Conservation (phyloP, 2,329 filamentous ascomycete species). For the Colletotrichum sp. region DNA sequence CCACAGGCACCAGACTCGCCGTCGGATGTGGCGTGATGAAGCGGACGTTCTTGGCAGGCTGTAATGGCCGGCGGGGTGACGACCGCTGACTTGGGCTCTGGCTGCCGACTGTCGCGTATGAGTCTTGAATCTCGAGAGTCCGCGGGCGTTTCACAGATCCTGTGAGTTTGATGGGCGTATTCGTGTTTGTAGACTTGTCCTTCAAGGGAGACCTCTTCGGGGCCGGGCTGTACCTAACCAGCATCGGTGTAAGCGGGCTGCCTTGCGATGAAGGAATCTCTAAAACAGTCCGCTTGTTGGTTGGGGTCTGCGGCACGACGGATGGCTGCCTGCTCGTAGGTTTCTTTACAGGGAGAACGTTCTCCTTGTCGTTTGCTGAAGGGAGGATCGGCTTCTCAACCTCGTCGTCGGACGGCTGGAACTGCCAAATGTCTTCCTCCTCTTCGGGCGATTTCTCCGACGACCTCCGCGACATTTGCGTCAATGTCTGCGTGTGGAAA, state of each 20-base stretch:
- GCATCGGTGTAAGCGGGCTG: conserved; percentile 45
- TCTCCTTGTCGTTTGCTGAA: conserved; percentile 42
- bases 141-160: conserved; percentile 27
- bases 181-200: conserved; percentile 33
- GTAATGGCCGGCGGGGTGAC: conserved; percentile 26
- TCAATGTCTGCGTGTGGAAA: conserved; percentile 48
- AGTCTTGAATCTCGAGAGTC: conserved; percentile 50
- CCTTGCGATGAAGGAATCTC: conserved; percentile 53
- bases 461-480: conserved; percentile 46
- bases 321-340: conserved; percentile 33
- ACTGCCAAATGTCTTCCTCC: conserved; percentile 17
- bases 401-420: conserved; percentile 47
- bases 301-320: conserved; percentile 49
- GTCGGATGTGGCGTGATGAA: conserved; percentile 21
- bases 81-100: conserved; percentile 10
- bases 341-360: conserved; percentile 8
- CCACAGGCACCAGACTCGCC: not conserved
- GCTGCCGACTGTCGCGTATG: conserved; percentile 39
- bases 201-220: conserved; percentile 42
- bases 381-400: conserved; percentile 35
- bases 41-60: conserved; percentile 22
- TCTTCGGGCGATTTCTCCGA: conserved; percentile 37
- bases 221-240: conserved; percentile 42
- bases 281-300: conserved; percentile 30
- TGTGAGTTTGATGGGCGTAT: conserved; percentile 4